These are phyloP conservation scores for Plectosphaerella plurivora DNA, from an alignment of 2,329 filamentous ascomycete species.

Conservation along the genomic window DNA sequence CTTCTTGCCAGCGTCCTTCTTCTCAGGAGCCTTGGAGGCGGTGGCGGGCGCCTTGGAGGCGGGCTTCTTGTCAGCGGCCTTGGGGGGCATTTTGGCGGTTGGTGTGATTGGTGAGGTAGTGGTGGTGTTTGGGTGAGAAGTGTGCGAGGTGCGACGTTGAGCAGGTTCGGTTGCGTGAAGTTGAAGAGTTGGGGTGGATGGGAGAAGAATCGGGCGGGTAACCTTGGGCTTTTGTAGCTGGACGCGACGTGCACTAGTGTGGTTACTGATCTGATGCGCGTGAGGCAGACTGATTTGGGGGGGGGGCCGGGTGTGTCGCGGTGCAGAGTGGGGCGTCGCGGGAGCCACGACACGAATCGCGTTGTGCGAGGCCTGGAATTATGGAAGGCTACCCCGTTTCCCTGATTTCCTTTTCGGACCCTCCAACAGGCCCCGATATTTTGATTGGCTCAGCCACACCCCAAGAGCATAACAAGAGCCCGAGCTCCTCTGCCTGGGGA, in stretches of 20 bases:
- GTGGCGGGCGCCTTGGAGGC: slow-evolving; percentile 90
- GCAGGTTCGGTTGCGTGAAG: slow-evolving; percentile 21
- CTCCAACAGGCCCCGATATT: background rate
- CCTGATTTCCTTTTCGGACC: background rate
- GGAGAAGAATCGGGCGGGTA: slow-evolving; percentile 43
- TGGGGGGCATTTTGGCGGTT: slow-evolving; percentile 81
- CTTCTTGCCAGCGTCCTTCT: slow-evolving; percentile 99
- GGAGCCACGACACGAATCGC: no score
- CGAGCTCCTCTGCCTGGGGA: no score
- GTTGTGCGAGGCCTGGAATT: no score
- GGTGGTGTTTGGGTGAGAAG: slow-evolving; percentile 4
- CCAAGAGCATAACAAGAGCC: no score
- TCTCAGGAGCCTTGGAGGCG: slow-evolving; percentile 70
- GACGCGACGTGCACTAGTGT: slow-evolving; percentile 44
- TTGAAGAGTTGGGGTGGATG: slow-evolving; percentile 39
- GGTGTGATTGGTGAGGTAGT: slow-evolving; percentile 5
- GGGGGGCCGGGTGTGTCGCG: background rate
- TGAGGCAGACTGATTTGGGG: slow-evolving; percentile 21
- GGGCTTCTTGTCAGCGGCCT: slow-evolving; percentile 98
- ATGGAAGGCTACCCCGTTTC: background rate
- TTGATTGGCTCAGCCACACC: background rate
- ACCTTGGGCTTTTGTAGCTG: slow-evolving; percentile 57
- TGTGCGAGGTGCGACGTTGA: slow-evolving; percentile 4
- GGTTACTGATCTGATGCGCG: slow-evolving; percentile 50
- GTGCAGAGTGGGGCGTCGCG: slow-evolving; percentile 1